Conservation (phyloP, 805 yeast genomes). For the Clavispora vitiphila region DNA sequence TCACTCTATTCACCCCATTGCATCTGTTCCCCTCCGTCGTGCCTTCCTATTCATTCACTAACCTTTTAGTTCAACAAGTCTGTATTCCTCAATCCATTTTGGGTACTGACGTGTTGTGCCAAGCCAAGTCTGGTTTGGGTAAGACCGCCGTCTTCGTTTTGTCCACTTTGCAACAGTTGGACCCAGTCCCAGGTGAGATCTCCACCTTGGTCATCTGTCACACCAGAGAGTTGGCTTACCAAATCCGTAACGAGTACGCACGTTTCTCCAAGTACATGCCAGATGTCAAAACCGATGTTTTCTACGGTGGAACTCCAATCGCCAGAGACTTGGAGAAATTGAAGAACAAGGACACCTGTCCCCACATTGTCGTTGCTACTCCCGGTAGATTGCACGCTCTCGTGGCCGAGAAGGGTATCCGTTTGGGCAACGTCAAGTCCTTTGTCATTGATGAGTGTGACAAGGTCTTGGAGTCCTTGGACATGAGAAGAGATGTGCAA, state of each 20-base stretch:
- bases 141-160: conserved; percentile 97
- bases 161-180: conserved; percentile 93
- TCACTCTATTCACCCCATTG: neutral
- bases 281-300: conserved; percentile 92
- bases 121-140: conserved; percentile 99
- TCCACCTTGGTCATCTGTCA: conserved; percentile 94
- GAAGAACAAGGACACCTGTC: conserved; percentile 89
- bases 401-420: conserved; percentile 83
- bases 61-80: conserved; percentile 79
- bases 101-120: conserved; percentile 97
- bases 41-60: neutral
- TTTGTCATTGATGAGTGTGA: conserved; percentile 98
- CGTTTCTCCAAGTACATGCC: conserved; percentile 99
- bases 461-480: conserved; percentile 85
- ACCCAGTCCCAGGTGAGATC: conserved; percentile 96
- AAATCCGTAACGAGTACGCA: conserved; percentile 93
- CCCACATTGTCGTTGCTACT: conserved; percentile 95
- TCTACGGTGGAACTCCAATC: conserved; percentile 92
- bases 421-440: conserved; percentile 84
- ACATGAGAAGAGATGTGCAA: conserved; percentile 98
- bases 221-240: conserved; percentile 98
- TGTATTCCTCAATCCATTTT: conserved; percentile 97
- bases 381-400: conserved; percentile 97
- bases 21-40: neutral
- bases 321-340: conserved; percentile 80